Base-by-base conservation (phyloP, 208 protist genomes). In the Acanthamoeba quina region DNA sequence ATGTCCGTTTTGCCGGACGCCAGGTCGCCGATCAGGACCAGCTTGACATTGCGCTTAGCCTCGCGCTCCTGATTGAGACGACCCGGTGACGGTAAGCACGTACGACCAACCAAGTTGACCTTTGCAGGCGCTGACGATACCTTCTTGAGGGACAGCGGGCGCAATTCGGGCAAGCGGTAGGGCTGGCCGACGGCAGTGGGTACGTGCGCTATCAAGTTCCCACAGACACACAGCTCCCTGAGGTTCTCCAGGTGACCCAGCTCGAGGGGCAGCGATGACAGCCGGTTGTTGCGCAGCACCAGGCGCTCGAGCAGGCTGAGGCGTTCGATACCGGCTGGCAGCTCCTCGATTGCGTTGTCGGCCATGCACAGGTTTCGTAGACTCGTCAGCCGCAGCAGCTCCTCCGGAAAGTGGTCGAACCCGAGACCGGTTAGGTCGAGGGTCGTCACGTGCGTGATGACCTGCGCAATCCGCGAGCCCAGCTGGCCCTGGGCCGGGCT, bases 231-330 rank as follows among this genome's bases (percentile, higher is more conserved):
- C 2, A 70, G 11, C 64, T 70, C 64, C 7, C 64, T 19, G 26
- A 70, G n/a, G 17, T 70, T 24, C 11, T 24, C 11, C n/a, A 70
- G 64, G 64, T 24, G 24, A 0, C 64, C 64, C 64, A 70, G 24
- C 29, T 70, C 64, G 26, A 70, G 29, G 17, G 64, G 64, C 11
- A 70, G 64, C 13, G 64, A 24, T 1, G 17, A 6, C 24, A 70
- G 64, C n/a, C 24, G 64, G 26, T 70, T 70, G 64, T 70, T 70
- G 64, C 64, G 64, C 64, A 70, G 64, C 24, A 70, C 64, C 29
- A 70, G 64, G 29, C 64, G 64, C 64, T 70, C 64, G 17, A 70
- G 64, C n/a, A 24, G n/a, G 64, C 24, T 13, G 64, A 70, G 64
- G 11, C 64, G 64, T 24, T 24, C 64, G 64, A 70, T 70, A 24